Evolutionary conservation across 2,329 filamentous ascomycete species (phyloP).

Genomic region (Arthrobotrys iridis): DNA sequence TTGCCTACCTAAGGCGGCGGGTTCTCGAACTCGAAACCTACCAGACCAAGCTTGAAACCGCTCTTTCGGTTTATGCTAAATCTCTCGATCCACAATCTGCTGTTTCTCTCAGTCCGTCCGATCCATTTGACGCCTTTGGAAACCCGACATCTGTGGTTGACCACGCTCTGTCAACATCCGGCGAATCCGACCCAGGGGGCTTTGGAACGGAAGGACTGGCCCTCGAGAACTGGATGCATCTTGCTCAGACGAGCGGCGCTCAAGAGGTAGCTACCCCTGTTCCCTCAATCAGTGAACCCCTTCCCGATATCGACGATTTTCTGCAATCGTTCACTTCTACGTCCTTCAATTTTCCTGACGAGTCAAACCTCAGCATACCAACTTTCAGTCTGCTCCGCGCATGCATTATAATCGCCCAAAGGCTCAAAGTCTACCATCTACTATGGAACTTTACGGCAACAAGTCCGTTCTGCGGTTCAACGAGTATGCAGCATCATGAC

Average conservation of each 20-base stretch:
- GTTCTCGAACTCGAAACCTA: constrained; percentile 40
- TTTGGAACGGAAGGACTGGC: constrained; percentile 46
- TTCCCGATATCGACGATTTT: constrained; percentile 42
- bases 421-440: constrained; percentile 45
- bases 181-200: constrained; percentile 47
- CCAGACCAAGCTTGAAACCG: constrained; percentile 45
- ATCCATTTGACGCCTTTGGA: constrained; percentile 48
- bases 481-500: constrained; percentile 45
- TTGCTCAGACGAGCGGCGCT: constrained; percentile 44
- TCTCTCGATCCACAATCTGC: constrained; percentile 38
- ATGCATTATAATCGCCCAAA: constrained; percentile 48
- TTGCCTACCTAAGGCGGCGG: constrained; percentile 43
- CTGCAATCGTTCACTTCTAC: constrained; percentile 38
- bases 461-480: constrained; percentile 52
- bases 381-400: constrained; percentile 48
- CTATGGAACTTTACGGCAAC: constrained; percentile 53
- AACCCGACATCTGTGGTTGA: constrained; percentile 32
- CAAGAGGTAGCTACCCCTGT: constrained; percentile 43
- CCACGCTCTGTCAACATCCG: constrained; percentile 42
- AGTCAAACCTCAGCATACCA: constrained; percentile 49
- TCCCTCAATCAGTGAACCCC: constrained; percentile 20
- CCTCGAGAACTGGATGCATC: constrained; percentile 47
- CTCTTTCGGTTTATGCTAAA: constrained; percentile 41
- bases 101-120: constrained; percentile 32
- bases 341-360: constrained; percentile 51